A percentile compares a stretch with the other conserved stretches of the same genome.
Conservation (phyloP, 2,329 filamentous ascomycete species). For the Trichoderma sp. region DNA sequence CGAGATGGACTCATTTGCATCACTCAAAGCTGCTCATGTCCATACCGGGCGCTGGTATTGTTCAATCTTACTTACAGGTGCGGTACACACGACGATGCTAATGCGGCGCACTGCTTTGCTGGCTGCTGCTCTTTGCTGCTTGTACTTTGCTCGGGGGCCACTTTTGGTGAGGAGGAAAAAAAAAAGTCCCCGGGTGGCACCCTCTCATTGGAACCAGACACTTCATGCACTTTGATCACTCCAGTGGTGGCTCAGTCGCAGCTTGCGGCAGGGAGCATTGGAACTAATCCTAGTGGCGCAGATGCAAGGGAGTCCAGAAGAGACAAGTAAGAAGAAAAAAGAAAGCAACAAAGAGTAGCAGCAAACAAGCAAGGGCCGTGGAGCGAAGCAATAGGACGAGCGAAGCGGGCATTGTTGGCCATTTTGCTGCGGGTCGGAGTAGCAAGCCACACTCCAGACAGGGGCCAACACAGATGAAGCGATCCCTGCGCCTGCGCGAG, state of each 20-base stretch:
- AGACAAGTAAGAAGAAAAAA: not conserved
- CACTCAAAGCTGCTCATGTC: not conserved
- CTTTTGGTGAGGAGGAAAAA: not conserved
- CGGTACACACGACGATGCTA: not conserved
- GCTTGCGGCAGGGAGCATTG: not conserved
- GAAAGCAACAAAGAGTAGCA: not conserved
- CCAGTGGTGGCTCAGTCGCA: conserved; percentile 9
- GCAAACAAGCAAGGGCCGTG: not conserved
- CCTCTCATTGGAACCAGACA: not conserved
- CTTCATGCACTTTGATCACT: not conserved
- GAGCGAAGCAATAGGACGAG: not conserved
- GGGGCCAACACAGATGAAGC: conserved; percentile 11
- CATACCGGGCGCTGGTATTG: not conserved
- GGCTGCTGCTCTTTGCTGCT: not conserved
- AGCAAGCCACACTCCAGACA: conserved; percentile 8
- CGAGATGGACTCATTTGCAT: not conserved
- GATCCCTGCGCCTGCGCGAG: conserved; percentile 29
- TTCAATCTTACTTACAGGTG: not conserved
- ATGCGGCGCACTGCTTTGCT: not conserved
- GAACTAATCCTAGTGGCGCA: conserved; percentile 10
- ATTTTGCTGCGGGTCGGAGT: not conserved
- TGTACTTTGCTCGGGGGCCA: not conserved
- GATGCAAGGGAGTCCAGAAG: not conserved
- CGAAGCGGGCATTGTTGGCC: conserved; percentile 7
- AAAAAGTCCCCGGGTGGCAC: not conserved